A percentile compares a stretch with the other conserved stretches of the same genome.
Evolutionary conservation across 2,329 filamentous ascomycete genomes (phyloP).

Genomic region (Beauveria sp.): DNA sequence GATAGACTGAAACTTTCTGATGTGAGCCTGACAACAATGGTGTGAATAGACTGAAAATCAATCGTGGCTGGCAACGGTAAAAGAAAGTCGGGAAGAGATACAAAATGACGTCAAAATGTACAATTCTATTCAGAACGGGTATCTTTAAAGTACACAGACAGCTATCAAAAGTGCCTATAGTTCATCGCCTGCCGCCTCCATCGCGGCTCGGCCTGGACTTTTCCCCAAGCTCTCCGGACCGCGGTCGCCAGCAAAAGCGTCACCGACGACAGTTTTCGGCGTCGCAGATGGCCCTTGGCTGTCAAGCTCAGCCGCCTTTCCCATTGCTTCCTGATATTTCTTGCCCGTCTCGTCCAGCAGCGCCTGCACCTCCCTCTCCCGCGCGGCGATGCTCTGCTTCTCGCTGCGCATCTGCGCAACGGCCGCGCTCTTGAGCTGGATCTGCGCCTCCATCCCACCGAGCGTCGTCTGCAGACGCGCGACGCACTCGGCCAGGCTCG

Average conservation of each 20-base stretch:
- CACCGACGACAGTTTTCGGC: slow-evolving; percentile 16
- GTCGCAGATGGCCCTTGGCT: background rate
- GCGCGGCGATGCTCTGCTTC: slow-evolving; percentile 56
- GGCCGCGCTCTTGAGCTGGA: slow-evolving; percentile 50
- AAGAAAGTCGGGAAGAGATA: background rate
- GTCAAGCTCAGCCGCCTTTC: slow-evolving; percentile 16
- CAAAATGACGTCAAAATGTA: background rate
- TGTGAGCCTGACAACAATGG: background rate
- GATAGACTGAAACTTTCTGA: background rate
- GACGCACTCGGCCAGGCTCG: slow-evolving; percentile 61
- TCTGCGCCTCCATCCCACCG: slow-evolving; percentile 54
- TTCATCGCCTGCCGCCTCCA: background rate
- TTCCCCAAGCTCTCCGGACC: slow-evolving; percentile 30
- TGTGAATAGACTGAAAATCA: background rate
- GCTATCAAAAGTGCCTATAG: background rate
- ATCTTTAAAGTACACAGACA: background rate
- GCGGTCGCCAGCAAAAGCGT: slow-evolving; percentile 23
- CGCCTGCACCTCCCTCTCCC: slow-evolving; percentile 73
- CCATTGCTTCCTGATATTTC: slow-evolving; percentile 42
- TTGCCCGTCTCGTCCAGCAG: slow-evolving; percentile 75
- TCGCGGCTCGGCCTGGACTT: slow-evolving; percentile 18
- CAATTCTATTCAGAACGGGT: background rate
- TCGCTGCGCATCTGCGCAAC: slow-evolving; percentile 63
- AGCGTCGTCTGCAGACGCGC: slow-evolving; percentile 55
- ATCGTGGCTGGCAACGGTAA: background rate